Percentiles rank a stretch among this genome's conserved stretches.
Evolutionary conservation across 2,329 filamentous ascomycete species (phyloP).

Genomic region (Coniochaeta hoffmannii): DNA sequence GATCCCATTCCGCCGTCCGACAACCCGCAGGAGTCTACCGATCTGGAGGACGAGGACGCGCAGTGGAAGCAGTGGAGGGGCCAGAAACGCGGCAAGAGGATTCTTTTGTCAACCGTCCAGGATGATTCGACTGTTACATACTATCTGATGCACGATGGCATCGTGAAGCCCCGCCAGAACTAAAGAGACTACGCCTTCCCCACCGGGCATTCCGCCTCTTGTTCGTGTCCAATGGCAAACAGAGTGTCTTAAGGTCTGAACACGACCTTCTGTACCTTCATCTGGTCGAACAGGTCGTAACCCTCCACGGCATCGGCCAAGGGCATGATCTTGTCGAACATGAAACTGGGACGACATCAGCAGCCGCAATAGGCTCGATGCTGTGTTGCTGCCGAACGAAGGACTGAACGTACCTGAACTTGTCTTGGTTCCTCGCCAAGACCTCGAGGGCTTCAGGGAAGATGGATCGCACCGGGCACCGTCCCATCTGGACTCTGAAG

Average conservation of each 20-base stretch:
- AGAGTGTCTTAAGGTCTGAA: conserved; percentile 42
- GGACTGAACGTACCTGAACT: conserved; percentile 49
- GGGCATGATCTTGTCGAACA: conserved; percentile 70
- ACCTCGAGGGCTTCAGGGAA: conserved; percentile 59
- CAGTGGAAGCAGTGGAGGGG: conserved; percentile 34
- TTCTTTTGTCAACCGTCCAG: conserved; percentile 68
- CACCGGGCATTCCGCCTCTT: neutral
- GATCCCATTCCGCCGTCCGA: conserved; percentile 31
- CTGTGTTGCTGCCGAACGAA: neutral
- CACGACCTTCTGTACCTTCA: conserved; percentile 67
- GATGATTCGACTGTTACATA: conserved; percentile 80
- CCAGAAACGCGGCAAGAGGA: conserved; percentile 51
- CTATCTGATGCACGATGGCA: conserved; percentile 79
- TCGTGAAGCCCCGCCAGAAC: conserved; percentile 80
- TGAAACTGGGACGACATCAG: conserved; percentile 45
- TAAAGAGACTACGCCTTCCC: conserved; percentile 27
- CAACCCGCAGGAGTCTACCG: conserved; percentile 11
- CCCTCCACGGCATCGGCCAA: conserved; percentile 58
- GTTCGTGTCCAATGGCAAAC: neutral
- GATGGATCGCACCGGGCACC: conserved; percentile 66
- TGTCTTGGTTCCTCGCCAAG: conserved; percentile 58
- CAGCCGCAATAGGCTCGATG: conserved; percentile 3
- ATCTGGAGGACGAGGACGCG: conserved; percentile 13
- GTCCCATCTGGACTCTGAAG: conserved; percentile 64
- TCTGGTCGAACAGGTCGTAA: conserved; percentile 65